Evolutionary conservation across 371 early-diverging fungal genomes (phyloP).

Genomic region (Basidiobolus meristosporus): DNA sequence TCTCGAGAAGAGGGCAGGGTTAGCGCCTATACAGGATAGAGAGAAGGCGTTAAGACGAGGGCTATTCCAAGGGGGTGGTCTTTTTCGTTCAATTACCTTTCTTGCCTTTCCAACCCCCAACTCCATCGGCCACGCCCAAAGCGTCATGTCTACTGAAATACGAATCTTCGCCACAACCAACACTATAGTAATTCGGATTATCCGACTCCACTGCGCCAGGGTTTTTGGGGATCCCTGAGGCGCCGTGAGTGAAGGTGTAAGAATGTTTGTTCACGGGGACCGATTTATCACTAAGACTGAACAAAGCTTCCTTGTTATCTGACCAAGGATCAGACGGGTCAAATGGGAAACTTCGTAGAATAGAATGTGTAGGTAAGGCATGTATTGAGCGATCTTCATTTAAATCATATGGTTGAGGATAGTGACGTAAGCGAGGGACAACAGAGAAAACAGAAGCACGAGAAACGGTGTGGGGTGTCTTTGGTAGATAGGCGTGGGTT

Average conservation of each 20-base stretch:
- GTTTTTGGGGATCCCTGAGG: slow-evolving; percentile 60
- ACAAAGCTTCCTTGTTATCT: too few relatives aligned
- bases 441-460: too few relatives aligned
- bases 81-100: slow-evolving; percentile 7
- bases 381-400: too few relatives aligned
- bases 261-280: slow-evolving; percentile 18
- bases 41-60: not conserved
- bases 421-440: too few relatives aligned
- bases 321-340: too few relatives aligned
- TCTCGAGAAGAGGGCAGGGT: slow-evolving; percentile 73
- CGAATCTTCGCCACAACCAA: slow-evolving; percentile 68
- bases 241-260: slow-evolving; percentile 46
- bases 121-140: slow-evolving; percentile 68
- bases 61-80: slow-evolving; percentile 7
- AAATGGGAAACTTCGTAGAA: too few relatives aligned
- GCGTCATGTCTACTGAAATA: slow-evolving; percentile 56
- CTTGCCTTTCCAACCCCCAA: slow-evolving; percentile 53
- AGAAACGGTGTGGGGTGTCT: too few relatives aligned
- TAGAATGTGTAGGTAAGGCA: too few relatives aligned
- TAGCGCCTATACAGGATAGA: slow-evolving; percentile 30
- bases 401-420: too few relatives aligned
- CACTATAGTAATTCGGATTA: slow-evolving; percentile 23
- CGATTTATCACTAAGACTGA: slow-evolving; percentile 15
- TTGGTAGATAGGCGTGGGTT: too few relatives aligned
- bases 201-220: slow-evolving; percentile 10